Evolutionary conservation across 1,284 basidiomycete species (phyloP), one percentile per base, ranked within the genome.

Genomic region (Microstroma glucosiphilum): DNA sequence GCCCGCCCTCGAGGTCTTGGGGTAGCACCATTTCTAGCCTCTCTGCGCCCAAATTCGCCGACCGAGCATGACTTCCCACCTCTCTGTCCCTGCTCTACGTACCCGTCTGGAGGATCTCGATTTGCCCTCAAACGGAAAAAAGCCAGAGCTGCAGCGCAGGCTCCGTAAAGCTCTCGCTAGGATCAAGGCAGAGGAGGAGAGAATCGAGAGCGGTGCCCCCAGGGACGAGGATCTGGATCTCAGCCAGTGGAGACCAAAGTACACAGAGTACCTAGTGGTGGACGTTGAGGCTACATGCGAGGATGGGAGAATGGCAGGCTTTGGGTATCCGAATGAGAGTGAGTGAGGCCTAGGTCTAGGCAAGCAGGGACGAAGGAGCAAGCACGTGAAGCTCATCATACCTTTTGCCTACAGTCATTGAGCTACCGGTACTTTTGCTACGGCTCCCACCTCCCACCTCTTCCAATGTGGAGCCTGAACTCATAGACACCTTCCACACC

Each of bases 211-310:
- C 21, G 51, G 51, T 54, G 25, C 51, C 7, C 21, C 15, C 2
- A 2, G 25, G 13, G 51, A 54, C 25, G 51, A n/a, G 9, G 19
- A 43, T 40, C 21, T 19, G 30, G 43, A 49, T 56, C 41, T 13
- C 8, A 48, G 23, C 25, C 4, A 13, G 43, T 68, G 70, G 72
- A 57, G 57, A 37, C 69, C 70, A 53, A 57, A 64, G 26, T 80
- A 80, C 64, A 75, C 79, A 54, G 73, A 77, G 1, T 84, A 81
- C 69, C 76, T 83, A 46, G 83, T 83, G 60, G 82, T 91, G 48
- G 91, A 94, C 73, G 89, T 96, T 57, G 93, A 96, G 79, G 93
- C 88, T 6, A 96, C 93, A 0, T 97, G 93, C 77, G 69, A 72
- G 23, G 60, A 48, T 11, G 23, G 23, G n/a, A 19, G 58, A 8